Percentiles rank a stretch among this genome's conserved stretches.
These are phyloP conservation scores for Sarcocystis neurona DNA, from an alignment of 169 alveolate species.

Conservation along the genomic window DNA sequence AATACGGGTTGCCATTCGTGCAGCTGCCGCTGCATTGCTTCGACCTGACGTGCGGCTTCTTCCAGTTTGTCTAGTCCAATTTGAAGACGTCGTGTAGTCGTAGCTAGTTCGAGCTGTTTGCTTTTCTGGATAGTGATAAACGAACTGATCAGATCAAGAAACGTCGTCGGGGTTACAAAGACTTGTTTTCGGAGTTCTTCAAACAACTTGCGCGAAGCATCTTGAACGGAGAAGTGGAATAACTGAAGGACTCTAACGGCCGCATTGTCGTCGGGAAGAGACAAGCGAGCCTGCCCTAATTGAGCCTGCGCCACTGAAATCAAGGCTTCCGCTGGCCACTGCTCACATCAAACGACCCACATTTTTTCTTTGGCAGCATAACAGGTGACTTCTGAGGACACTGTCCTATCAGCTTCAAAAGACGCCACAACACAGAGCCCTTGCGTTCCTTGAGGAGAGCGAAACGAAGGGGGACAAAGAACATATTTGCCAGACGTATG, in stretches of 20 bases:
- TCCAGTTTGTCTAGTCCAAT: slow-evolving; percentile 88
- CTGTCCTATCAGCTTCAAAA: no score
- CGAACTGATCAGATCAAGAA: slow-evolving; percentile 87
- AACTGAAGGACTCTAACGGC: slow-evolving; percentile 85
- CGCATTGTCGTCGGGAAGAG: slow-evolving; percentile 70
- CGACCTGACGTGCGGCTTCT: slow-evolving; percentile 87
- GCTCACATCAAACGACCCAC: no score
- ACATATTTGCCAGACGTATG: no score
- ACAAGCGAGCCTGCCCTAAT: slow-evolving; percentile 54
- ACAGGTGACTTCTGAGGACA: no score
- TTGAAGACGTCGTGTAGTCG: slow-evolving; percentile 80
- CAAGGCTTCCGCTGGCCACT: slow-evolving; percentile 91
- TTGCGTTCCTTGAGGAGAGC: no score
- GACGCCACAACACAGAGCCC: no score
- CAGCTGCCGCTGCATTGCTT: slow-evolving; percentile 81
- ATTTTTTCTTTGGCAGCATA: no score
- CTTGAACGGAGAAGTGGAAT: slow-evolving; percentile 91
- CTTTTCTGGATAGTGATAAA: slow-evolving; percentile 69
- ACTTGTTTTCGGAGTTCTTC: slow-evolving; percentile 86
- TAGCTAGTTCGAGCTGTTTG: slow-evolving; percentile 80
- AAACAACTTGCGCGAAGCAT: slow-evolving; percentile 77
- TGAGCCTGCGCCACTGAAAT: slow-evolving; percentile 65
- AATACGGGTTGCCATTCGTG: slow-evolving; percentile 90
- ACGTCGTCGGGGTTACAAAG: slow-evolving; percentile 94
- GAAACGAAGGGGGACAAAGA: no score